Conservation (phyloP, 192 early-diverging fungal genomes). For the Rhizoclosmatium sp. region DNA sequence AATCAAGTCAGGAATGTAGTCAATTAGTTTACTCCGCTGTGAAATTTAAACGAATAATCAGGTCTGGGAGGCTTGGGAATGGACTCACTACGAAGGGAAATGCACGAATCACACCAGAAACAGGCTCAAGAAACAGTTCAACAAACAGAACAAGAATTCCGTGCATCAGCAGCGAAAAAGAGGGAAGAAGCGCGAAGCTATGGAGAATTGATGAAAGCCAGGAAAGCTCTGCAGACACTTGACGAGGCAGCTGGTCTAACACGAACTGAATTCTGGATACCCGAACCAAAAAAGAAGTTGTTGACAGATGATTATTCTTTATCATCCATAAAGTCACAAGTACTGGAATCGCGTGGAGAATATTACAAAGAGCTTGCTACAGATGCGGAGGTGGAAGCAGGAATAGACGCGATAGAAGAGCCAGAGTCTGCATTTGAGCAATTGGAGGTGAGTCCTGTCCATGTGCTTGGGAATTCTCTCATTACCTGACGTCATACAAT, state of each 20-base stretch:
- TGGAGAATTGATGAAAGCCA: conserved; percentile 22
- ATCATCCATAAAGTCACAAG: background rate
- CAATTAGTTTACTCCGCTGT: background rate
- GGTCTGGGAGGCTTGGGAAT: conserved; percentile 14
- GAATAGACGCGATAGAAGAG: conserved; percentile 35
- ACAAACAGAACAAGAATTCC: conserved; percentile 21
- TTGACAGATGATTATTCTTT: conserved; percentile 26
- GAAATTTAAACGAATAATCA: background rate
- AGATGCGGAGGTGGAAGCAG: conserved; percentile 26
- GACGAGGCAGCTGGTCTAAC: conserved; percentile 14
- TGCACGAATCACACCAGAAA: background rate
- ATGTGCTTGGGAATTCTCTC: background rate
- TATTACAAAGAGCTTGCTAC: conserved; percentile 45
- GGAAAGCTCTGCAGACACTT: conserved; percentile 17
- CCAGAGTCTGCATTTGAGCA: conserved; percentile 40
- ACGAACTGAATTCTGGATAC: conserved; percentile 16
- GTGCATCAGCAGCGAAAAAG: background rate
- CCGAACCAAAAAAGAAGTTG: conserved; percentile 20
- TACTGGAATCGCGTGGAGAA: conserved; percentile 27
- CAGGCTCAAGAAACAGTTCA: background rate
- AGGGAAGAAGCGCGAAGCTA: background rate
- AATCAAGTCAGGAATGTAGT: conserved; percentile 29
- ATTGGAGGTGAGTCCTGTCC: conserved; percentile 38
- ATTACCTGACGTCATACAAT: background rate
- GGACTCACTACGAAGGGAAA: background rate